phyloP scores from a whole-genome alignment of 805 yeast genomes.

The Suhomyces vadensis region DNA sequence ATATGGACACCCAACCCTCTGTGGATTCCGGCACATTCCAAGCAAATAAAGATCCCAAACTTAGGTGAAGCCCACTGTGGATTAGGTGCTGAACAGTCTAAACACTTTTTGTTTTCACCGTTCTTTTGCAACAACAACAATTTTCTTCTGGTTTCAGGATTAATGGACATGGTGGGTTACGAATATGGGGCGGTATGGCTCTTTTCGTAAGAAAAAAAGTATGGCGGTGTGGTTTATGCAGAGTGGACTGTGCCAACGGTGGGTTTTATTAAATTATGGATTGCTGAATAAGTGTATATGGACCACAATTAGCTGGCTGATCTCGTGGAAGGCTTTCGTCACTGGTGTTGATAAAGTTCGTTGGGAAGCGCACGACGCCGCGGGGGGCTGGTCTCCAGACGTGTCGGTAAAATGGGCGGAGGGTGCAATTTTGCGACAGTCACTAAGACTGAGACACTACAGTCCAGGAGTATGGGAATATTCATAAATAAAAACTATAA shows the following conservation, averaged over 20 bases:
- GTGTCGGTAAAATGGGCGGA: too few species aligned
- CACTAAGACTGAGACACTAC: too few species aligned
- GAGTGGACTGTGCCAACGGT: too few species aligned
- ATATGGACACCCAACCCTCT: conserved; percentile 95
- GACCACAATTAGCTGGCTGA: too few species aligned
- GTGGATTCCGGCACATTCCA: conserved; percentile 97
- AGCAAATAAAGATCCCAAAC: conserved; percentile 94
- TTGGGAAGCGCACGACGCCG: conserved; percentile 3
- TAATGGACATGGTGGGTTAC: conserved; percentile 64
- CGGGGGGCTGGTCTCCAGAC: not conserved
- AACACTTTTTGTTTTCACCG: conserved; percentile 84
- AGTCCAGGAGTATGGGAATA: not conserved
- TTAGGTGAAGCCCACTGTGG: conserved; percentile 99
- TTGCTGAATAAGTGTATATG: too few species aligned
- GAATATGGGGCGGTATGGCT: too few species aligned
- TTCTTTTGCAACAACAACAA: conserved; percentile 72
- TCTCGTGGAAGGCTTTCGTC: not conserved
- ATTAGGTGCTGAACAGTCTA: conserved; percentile 92
- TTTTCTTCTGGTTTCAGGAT: conserved; percentile 88
- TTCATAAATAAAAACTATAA: conserved; percentile 8
- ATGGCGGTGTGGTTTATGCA: too few species aligned
- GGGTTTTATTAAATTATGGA: too few species aligned
- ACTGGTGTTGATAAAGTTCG: not conserved
- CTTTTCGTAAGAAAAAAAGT: too few species aligned
- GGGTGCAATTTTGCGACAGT: too few species aligned